Evolutionary conservation across 257 asterid genomes (phyloP), one percentile per base, ranked within the genome.

Genomic region (Orobanche coerulescens): DNA sequence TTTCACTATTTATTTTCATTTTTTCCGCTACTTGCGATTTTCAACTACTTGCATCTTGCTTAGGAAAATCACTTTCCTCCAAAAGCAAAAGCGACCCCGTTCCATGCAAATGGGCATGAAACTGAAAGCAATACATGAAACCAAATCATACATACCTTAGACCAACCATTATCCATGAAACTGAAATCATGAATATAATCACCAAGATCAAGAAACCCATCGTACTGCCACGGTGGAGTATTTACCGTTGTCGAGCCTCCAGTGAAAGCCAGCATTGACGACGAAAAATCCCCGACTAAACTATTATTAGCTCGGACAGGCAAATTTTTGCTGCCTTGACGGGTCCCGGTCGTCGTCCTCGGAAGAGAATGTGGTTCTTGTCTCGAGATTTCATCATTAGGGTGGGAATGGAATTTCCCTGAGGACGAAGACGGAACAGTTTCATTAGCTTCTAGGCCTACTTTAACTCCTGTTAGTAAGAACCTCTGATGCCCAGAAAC

Each of bases 381-480:
- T 52, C 67, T 81, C 4, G 83, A 55, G 49, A 46, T 56, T 55
- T 73, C 75, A 58, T 79, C 85, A 19, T 33, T 40, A 13, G 84
- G 68, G 15, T 49, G 73, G 7, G 81, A 58, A 2, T 46, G 75
- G 3, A 72, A 59, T 57, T 62, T 85, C 43, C 71, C 88, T 0
- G 81, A 47, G 7, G 83, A 76, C 9, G 81, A 58, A 3, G 85
- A 71, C 11, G 85, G 72, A 37, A 69, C 83, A 59, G 65, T 70
- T 58, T 78, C 95, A 0, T 78, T 39, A 37, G 84, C 78, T 61
- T 93, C 95, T 31, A 83, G 93, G 2, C 89, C 95, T 11, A 84
- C 92, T 78, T 80, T 83, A 72, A 93, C 95, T 69, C 99, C 99
- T 14, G 95, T 84, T 30, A 93, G 88, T 46, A 93, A 68, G 67